phyloP scores from a whole-genome alignment of 169 alveolate genomes.

The Pseudocohnilembus persalinus region DNA sequence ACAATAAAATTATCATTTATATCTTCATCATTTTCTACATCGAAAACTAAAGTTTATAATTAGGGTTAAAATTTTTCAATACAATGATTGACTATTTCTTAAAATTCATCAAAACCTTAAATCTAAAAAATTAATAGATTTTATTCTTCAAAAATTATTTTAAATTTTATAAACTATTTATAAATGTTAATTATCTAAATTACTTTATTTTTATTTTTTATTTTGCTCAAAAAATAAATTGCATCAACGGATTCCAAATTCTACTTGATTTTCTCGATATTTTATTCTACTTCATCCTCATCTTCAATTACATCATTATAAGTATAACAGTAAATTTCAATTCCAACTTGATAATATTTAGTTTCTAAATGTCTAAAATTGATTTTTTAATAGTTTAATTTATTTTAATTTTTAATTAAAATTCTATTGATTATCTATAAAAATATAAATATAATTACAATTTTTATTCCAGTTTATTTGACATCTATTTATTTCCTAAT shows the following conservation, averaged over 20 bases:
- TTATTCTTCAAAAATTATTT: no score
- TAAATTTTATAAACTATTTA: not conserved
- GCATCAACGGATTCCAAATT: not conserved
- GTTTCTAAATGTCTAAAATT: not conserved
- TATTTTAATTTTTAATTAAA: no score
- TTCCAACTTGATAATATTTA: not conserved
- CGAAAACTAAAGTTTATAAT: not conserved
- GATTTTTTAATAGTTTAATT: no score
- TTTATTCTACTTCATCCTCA: not conserved
- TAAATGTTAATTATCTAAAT: no score
- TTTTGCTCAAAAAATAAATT: not conserved
- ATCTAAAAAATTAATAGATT: no score
- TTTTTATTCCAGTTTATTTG: not conserved
- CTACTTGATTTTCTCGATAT: not conserved
- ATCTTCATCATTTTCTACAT: not conserved
- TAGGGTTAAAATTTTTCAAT: not conserved
- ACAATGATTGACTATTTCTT: not conserved
- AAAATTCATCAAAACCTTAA: not conserved
- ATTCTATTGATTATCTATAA: no score
- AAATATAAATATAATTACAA: not conserved
- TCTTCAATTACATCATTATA: not conserved
- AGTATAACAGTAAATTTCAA: not conserved
- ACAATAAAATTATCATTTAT: not conserved
- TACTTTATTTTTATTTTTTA: not conserved
- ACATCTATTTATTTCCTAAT: not conserved